Percentiles rank a stretch among this genome's conserved stretches.
These are phyloP conservation scores for Salvia rosmarinus DNA, from an alignment of 257 asterid species.

Conservation along the genomic window DNA sequence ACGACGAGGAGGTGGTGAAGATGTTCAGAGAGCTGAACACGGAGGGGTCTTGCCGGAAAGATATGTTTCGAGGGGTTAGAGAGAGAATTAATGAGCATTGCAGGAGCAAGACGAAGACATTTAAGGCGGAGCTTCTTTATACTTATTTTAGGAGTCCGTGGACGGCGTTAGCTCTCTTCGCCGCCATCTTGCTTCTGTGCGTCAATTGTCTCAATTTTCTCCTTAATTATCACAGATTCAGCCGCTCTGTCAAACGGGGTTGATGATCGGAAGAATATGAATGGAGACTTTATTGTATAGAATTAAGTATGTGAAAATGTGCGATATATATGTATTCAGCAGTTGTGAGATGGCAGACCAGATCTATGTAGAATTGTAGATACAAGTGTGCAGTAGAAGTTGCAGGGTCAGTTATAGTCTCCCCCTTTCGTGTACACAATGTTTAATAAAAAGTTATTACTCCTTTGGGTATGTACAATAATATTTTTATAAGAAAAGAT, in stretches of 20 bases:
- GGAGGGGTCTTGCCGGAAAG: constrained; percentile 27
- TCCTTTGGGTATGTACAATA: too few species aligned
- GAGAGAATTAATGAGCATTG: constrained; percentile 15
- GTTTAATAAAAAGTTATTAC: too few species aligned
- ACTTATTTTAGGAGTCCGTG: constrained; percentile 17
- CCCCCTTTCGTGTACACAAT: too few species aligned
- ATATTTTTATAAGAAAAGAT: too few species aligned
- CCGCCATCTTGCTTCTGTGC: constrained; percentile 13
- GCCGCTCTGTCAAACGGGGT: not conserved
- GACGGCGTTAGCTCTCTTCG: constrained; percentile 21
- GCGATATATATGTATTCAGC: too few species aligned
- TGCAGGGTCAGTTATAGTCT: too few species aligned
- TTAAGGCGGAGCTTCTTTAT: constrained; percentile 16
- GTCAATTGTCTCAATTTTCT: constrained; percentile 20
- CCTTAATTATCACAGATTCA: not conserved
- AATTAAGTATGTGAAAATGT: too few species aligned
- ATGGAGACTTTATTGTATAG: too few species aligned
- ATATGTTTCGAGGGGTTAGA: not conserved
- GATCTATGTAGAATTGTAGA: too few species aligned
- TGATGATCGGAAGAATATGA: too few species aligned
- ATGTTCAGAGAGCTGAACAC: constrained; percentile 40
- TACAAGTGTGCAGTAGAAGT: too few species aligned
- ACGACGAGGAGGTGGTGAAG: constrained; percentile 20
- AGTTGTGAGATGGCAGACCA: too few species aligned
- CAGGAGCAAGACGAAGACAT: constrained; percentile 15